phyloP scores from a whole-genome alignment of 2,329 filamentous ascomycete genomes.

The Aspergillus sp. region DNA sequence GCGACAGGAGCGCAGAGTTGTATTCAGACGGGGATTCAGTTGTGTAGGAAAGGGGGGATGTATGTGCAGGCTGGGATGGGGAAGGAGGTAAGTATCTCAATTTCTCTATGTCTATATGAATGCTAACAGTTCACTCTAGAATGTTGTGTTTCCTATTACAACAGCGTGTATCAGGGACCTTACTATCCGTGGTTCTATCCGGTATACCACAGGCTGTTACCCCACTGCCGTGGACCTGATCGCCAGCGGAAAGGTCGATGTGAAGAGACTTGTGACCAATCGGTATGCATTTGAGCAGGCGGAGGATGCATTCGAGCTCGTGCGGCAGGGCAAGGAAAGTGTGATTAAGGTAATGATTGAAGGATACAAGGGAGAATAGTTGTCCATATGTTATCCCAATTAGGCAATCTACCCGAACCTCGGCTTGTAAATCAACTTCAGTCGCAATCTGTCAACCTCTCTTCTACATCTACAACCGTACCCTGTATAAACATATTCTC shows the following conservation, averaged over 20 bases:
- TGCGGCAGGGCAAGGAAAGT: slow-evolving; percentile 31
- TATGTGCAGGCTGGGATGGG: slow-evolving; percentile 51
- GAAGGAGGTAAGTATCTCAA: slow-evolving; percentile 26
- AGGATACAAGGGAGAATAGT: slow-evolving; percentile 19
- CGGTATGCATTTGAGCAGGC: slow-evolving; percentile 41
- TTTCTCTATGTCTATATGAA: not conserved
- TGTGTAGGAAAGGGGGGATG: slow-evolving; percentile 41
- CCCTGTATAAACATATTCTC: no score
- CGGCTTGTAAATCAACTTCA: not conserved
- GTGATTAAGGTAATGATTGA: slow-evolving; percentile 42
- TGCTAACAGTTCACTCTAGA: slow-evolving; percentile 17
- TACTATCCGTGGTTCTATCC: slow-evolving; percentile 46
- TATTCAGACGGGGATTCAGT: slow-evolving; percentile 44
- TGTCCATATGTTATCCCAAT: not conserved
- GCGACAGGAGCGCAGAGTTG: slow-evolving; percentile 43
- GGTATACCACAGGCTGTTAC: slow-evolving; percentile 47
- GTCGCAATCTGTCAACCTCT: not conserved
- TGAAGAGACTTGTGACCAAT: slow-evolving; percentile 36
- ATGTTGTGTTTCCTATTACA: slow-evolving; percentile 47
- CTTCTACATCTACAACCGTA: not conserved
- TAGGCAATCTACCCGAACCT: not conserved
- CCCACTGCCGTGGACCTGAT: slow-evolving; percentile 45
- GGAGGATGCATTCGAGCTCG: slow-evolving; percentile 43
- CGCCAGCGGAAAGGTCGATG: slow-evolving; percentile 39
- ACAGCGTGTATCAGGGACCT: slow-evolving; percentile 44